Evolutionary conservation across 169 alveolate species (phyloP).

Genomic region (Condylostoma magnum): DNA sequence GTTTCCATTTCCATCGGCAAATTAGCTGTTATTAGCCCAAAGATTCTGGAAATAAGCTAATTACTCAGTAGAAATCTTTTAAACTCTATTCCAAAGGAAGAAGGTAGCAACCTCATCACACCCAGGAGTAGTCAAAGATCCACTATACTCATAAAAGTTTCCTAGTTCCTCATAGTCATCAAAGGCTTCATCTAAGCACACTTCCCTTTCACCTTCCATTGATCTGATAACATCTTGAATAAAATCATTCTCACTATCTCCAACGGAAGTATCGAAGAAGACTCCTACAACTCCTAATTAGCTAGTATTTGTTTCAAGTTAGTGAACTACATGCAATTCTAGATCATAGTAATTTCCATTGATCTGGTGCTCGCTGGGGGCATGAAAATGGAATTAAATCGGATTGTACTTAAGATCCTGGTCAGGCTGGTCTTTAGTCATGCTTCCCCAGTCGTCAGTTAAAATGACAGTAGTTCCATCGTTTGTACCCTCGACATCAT

Average conservation of each 20-base stretch:
- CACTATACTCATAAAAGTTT: slow-evolving; percentile 56
- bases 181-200: slow-evolving; percentile 21
- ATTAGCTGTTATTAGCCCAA: slow-evolving; percentile 35
- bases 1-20: slow-evolving; percentile 57
- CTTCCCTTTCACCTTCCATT: too few relatives aligned
- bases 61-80: slow-evolving; percentile 34
- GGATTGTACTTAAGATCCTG: too few relatives aligned
- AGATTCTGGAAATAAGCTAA: slow-evolving; percentile 32
- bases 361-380: slow-evolving; percentile 69
- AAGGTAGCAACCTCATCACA: slow-evolving; percentile 60
- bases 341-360: slow-evolving; percentile 59
- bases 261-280: too few relatives aligned
- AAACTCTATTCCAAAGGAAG: slow-evolving; percentile 39
- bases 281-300: too few relatives aligned
- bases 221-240: too few relatives aligned
- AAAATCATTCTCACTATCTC: too few relatives aligned
- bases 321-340: slow-evolving; percentile 70
- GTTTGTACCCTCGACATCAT: too few relatives aligned
- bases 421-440: too few relatives aligned
- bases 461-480: too few relatives aligned
- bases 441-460: too few relatives aligned
- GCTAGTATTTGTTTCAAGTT: too few relatives aligned
- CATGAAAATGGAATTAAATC: slow-evolving; percentile 75
- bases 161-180: slow-evolving; percentile 29
- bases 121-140: slow-evolving; percentile 70